Conservation (phyloP, 208 protist genomes). For the Angomonas deanei region DNA sequence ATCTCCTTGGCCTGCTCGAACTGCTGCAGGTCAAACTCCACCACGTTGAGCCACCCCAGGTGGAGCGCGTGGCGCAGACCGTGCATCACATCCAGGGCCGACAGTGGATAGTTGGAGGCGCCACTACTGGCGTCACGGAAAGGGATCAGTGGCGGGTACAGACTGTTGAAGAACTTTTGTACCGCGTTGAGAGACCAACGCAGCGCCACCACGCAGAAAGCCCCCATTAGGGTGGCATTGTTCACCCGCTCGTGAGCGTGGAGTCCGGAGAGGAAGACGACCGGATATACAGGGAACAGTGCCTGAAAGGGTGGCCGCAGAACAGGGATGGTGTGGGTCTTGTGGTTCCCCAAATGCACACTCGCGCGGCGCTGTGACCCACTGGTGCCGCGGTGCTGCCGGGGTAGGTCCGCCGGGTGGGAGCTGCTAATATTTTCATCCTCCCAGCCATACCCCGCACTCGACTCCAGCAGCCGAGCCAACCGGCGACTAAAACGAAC, state of each 20-base stretch:
- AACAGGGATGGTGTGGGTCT: background rate
- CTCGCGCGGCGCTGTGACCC: background rate
- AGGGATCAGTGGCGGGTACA: constrained; percentile 81
- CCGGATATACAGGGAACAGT: constrained; percentile 14
- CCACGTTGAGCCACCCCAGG: constrained; percentile 73
- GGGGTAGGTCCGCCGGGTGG: background rate
- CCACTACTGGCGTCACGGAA: constrained; percentile 93
- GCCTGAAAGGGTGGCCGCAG: background rate
- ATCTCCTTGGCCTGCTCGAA: constrained; percentile 86
- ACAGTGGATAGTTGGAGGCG: constrained; percentile 73
- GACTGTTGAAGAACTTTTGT: constrained; percentile 32
- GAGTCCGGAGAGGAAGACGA: constrained; percentile 52
- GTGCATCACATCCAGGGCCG: constrained; percentile 68
- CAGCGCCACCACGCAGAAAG: constrained; percentile 66
- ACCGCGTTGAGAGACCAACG: constrained; percentile 57
- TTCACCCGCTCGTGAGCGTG: constrained; percentile 84
- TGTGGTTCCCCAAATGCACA: background rate
- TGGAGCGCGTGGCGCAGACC: constrained; percentile 67
- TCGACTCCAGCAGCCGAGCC: constrained; percentile 21
- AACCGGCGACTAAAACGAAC: constrained; percentile 67
- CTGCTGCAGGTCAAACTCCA: constrained; percentile 82
- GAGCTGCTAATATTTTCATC: background rate
- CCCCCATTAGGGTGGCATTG: constrained; percentile 68
- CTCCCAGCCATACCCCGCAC: constrained; percentile 17
- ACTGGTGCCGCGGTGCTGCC: background rate